Conservation (phyloP, 192 early-diverging fungal species). For the Mortierella hygrophila region DNA sequence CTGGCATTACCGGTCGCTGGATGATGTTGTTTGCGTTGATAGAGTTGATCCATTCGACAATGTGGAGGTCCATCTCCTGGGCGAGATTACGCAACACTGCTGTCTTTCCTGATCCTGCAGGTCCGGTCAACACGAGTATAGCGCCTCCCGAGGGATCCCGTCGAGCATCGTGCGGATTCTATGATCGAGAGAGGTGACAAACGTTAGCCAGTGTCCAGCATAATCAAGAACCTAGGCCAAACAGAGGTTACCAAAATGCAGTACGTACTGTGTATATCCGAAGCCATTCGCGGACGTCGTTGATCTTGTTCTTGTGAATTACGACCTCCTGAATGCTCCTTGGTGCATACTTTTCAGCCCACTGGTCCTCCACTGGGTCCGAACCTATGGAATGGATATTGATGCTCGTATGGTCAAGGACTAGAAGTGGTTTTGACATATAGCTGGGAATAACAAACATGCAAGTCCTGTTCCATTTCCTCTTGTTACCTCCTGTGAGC, state of each 20-base stretch:
- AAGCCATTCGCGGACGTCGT: conserved; percentile 71
- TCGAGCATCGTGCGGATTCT: conserved; percentile 14
- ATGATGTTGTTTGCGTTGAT: conserved; percentile 53
- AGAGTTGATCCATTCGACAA: conserved; percentile 77
- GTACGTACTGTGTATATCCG: conserved; percentile 38
- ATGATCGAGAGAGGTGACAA: conserved; percentile 23
- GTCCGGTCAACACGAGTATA: conserved; percentile 70
- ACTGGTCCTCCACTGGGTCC: conserved; percentile 18
- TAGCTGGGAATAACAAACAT: neutral
- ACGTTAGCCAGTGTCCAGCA: neutral
- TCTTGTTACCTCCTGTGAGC: neutral
- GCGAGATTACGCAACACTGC: conserved; percentile 69
- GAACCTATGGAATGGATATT: neutral
- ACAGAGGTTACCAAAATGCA: neutral
- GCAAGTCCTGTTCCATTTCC: neutral
- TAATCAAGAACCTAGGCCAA: neutral
- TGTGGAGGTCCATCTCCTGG: conserved; percentile 60
- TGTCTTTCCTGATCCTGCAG: conserved; percentile 77
- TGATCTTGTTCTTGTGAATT: conserved; percentile 62
- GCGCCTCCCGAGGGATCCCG: conserved; percentile 44
- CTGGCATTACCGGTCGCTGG: conserved; percentile 21
- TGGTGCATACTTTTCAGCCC: conserved; percentile 48
- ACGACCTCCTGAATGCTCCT: conserved; percentile 59
- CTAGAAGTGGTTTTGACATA: neutral
- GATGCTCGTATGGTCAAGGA: neutral